A percentile compares a stretch with the other conserved stretches of the same genome.
Evolutionary conservation across 2,329 filamentous ascomycete genomes (phyloP).

Genomic region (Emergomyces pasteurianus): DNA sequence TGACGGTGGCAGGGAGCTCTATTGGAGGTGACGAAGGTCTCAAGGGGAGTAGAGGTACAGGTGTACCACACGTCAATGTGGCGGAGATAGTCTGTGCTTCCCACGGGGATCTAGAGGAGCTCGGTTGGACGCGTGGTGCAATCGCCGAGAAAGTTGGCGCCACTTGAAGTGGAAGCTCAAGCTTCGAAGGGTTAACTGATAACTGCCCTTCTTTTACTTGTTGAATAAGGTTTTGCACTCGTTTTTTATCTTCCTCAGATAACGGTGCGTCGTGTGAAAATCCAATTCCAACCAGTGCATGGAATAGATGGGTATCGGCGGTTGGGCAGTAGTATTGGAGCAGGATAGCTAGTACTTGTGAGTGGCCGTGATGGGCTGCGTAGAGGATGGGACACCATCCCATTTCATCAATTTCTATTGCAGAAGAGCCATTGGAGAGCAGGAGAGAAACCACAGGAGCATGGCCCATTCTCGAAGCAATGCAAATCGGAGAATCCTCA

Average conservation of each 20-base stretch:
- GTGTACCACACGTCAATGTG: neutral
- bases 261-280: constrained; percentile 17
- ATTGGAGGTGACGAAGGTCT: neutral
- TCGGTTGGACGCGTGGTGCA: neutral
- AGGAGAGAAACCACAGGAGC: constrained; percentile 22
- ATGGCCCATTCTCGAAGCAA: constrained; percentile 26
- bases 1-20: neutral
- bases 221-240: constrained; percentile 2
- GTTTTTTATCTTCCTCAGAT: constrained; percentile 10
- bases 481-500: constrained; percentile 28
- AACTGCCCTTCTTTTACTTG: neutral
- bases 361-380: constrained; percentile 27
- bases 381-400: constrained; percentile 29
- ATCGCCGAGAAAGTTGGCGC: neutral
- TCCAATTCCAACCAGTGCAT: constrained; percentile 10
- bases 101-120: neutral
- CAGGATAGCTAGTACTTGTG: constrained; percentile 23
- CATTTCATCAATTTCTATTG: constrained; percentile 23
- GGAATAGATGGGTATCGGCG: constrained; percentile 6
- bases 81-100: neutral
- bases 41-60: neutral
- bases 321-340: constrained; percentile 15
- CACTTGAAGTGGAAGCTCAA: neutral
- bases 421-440: constrained; percentile 22
- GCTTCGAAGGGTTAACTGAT: neutral